These are phyloP conservation scores for Mollisiaceae sp. DNA, from an alignment of 2,329 filamentous ascomycete genomes.

Conservation along the genomic window DNA sequence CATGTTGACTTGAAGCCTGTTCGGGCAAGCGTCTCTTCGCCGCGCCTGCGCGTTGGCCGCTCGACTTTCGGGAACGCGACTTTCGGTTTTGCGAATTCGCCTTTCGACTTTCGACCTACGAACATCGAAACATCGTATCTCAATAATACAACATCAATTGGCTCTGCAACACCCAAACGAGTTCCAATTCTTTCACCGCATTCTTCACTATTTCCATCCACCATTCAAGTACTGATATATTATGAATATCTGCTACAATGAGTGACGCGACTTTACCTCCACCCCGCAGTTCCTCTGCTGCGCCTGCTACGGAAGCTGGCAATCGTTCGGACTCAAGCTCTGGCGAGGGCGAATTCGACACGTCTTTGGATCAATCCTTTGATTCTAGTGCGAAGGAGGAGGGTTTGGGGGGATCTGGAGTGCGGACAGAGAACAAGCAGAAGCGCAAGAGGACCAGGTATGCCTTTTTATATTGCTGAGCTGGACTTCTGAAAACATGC, in stretches of 20 bases:
- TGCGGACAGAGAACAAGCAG: slow-evolving; percentile 45
- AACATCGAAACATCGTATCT: slow-evolving; percentile 1
- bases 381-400: slow-evolving; percentile 34
- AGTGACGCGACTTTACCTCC: slow-evolving; percentile 42
- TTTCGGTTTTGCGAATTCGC: not conserved
- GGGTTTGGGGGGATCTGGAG: slow-evolving; percentile 31
- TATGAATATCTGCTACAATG: slow-evolving; percentile 40
- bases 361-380: slow-evolving; percentile 29
- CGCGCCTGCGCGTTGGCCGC: not conserved
- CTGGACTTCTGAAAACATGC: not conserved
- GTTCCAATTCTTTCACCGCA: slow-evolving; percentile 9
- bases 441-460: slow-evolving; percentile 70
- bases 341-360: slow-evolving; percentile 32
- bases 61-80: slow-evolving; percentile 7
- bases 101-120: not conserved
- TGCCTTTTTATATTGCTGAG: slow-evolving; percentile 39
- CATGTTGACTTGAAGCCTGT: slow-evolving; percentile 19
- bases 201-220: not conserved
- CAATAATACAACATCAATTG: slow-evolving; percentile 3
- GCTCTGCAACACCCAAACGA: not conserved
- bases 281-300: slow-evolving; percentile 38
- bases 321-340: slow-evolving; percentile 28
- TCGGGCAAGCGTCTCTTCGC: slow-evolving; percentile 6
- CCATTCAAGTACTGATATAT: slow-evolving; percentile 26
- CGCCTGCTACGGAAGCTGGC: slow-evolving; percentile 23